Conservation (phyloP, 2,329 filamentous ascomycete genomes). For the Myriosclerotinia scirpicola region DNA sequence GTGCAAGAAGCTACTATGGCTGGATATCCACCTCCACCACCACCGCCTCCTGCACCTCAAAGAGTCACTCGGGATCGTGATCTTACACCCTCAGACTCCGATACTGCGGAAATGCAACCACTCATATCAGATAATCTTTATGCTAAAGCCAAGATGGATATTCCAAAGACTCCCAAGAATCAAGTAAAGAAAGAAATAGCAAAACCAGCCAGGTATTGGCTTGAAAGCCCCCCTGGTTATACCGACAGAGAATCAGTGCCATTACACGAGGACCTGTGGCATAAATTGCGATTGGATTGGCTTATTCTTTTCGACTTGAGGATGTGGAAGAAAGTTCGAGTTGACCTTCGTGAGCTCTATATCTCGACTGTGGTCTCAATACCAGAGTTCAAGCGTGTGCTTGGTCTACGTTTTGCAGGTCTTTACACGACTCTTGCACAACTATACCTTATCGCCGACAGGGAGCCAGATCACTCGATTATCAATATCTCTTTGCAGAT, state of each 20-base stretch:
- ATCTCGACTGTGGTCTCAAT: conserved; percentile 96
- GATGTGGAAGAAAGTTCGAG: conserved; percentile 94
- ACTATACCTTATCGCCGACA: conserved; percentile 90
- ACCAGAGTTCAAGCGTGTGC: conserved; percentile 90
- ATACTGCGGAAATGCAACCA: conserved; percentile 60
- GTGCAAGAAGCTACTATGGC: conserved; percentile 75
- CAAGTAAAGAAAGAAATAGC: conserved; percentile 50
- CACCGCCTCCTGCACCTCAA: conserved; percentile 47
- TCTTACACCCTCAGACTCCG: conserved; percentile 69
- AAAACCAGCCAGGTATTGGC: conserved; percentile 79
- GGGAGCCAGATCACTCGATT: conserved; percentile 96
- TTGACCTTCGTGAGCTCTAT: conserved; percentile 87
- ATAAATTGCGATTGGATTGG: conserved; percentile 88
- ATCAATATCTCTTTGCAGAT: conserved; percentile 97
- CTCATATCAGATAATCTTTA: conserved; percentile 62
- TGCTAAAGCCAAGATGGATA: conserved; percentile 64
- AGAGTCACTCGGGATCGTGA: conserved; percentile 55
- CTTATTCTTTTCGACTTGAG: conserved; percentile 91
- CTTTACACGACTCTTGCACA: conserved; percentile 93
- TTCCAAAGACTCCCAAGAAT: conserved; percentile 79
- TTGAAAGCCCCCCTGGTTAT: conserved; percentile 74
- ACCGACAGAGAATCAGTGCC: conserved; percentile 61
- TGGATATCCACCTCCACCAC: conserved; percentile 65
- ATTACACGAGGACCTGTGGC: conserved; percentile 81
- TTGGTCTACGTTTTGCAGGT: conserved; percentile 90